Conservation (phyloP, 2,329 filamentous ascomycete genomes). For the Fusarium begoniae region DNA sequence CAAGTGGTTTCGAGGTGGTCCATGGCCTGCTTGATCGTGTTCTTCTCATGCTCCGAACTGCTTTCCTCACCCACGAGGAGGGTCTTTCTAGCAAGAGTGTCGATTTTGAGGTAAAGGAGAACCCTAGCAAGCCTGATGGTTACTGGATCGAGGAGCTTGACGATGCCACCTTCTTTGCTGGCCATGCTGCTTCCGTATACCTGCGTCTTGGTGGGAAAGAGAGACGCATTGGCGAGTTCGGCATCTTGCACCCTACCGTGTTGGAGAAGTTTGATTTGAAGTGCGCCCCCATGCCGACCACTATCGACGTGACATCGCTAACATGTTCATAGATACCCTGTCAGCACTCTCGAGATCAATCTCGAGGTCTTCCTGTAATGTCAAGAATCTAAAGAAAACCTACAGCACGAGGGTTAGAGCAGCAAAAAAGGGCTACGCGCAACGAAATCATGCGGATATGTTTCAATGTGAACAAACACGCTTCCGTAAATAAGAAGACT, state of each 20-base stretch:
- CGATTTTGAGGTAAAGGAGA: conserved; percentile 62
- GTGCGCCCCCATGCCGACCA: conserved; percentile 54
- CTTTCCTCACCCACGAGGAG: conserved; percentile 81
- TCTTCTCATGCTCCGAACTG: conserved; percentile 88
- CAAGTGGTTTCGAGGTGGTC: conserved; percentile 92
- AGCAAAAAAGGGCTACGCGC: neutral
- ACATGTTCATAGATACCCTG: conserved; percentile 73
- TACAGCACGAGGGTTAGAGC: conserved; percentile 19
- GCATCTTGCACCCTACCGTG: conserved; percentile 92
- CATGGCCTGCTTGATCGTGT: conserved; percentile 93
- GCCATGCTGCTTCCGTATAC: conserved; percentile 87
- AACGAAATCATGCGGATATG: conserved; percentile 31
- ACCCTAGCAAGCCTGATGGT: conserved; percentile 69
- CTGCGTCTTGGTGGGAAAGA: conserved; percentile 79
- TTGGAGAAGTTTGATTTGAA: conserved; percentile 92
- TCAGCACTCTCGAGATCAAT: conserved; percentile 94
- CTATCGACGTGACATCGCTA: conserved; percentile 13
- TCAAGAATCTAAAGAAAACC: conserved; percentile 14
- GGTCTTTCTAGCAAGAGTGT: conserved; percentile 63
- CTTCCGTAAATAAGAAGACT: conserved; percentile 33
- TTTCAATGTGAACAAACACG: conserved; percentile 30
- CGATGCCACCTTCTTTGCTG: conserved; percentile 90
- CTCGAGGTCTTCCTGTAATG: conserved; percentile 87
- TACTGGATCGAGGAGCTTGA: conserved; percentile 97
- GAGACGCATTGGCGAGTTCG: conserved; percentile 85